Percentiles rank a stretch among this genome's conserved stretches.
These are phyloP conservation scores for Xeromyces bisporus DNA, from an alignment of 495 filamentous ascomycete species.

Conservation along the genomic window DNA sequence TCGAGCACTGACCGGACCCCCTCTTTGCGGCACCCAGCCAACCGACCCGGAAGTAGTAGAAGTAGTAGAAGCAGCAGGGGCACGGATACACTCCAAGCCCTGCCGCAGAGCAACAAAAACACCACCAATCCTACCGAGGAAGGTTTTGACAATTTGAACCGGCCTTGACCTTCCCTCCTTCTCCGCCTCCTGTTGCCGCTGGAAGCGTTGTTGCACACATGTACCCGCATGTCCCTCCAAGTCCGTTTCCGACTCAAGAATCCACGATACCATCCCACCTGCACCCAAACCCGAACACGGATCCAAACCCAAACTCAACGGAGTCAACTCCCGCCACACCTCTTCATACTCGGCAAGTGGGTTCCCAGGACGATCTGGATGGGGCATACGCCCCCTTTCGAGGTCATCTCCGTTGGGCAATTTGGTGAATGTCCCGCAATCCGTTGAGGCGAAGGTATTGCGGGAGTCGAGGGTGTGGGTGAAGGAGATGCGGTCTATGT, in stretches of 20 bases:
- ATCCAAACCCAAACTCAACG: too few species aligned
- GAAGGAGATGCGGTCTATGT: slow-evolving; percentile 21
- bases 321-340: slow-evolving; percentile 23
- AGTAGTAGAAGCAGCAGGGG: neutral
- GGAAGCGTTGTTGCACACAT: neutral
- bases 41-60: neutral
- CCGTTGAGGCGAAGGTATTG: slow-evolving; percentile 18
- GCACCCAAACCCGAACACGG: slow-evolving; percentile 9
- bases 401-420: slow-evolving; percentile 27
- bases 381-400: slow-evolving; percentile 24
- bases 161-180: neutral
- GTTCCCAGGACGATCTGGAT: slow-evolving; percentile 18
- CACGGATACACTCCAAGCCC: neutral
- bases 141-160: neutral
- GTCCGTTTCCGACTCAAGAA: slow-evolving; percentile 14
- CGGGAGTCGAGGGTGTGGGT: slow-evolving; percentile 27
- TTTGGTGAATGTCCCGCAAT: slow-evolving; percentile 21
- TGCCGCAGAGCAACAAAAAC: neutral
- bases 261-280: slow-evolving; percentile 16
- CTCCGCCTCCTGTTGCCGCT: neutral
- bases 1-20: neutral
- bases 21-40: too few species aligned
- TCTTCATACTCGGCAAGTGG: slow-evolving; percentile 23
- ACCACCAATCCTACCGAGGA: neutral
- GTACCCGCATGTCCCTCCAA: neutral